Percentiles rank a stretch among this genome's conserved stretches.
Evolutionary conservation across 495 filamentous ascomycete species (phyloP).

Genomic region (Neurospora sp.): DNA sequence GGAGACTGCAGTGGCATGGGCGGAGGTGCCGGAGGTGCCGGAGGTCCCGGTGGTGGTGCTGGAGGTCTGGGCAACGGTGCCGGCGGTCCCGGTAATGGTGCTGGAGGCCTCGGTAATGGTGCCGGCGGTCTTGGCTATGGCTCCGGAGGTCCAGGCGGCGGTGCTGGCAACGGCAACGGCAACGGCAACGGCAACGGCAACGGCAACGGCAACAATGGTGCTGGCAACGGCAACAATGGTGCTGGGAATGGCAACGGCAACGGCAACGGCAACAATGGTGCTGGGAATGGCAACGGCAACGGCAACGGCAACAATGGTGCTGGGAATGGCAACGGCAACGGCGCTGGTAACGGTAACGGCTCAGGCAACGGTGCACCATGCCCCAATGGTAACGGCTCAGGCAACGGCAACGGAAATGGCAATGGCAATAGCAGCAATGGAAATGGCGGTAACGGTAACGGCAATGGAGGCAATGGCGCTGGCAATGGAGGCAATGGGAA

Average conservation of each 20-base stretch:
- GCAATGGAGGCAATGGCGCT: not conserved
- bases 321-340: not conserved
- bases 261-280: not conserved
- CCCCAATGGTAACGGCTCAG: not conserved
- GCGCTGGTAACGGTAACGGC: too few relatives aligned
- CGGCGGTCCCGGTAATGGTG: not conserved
- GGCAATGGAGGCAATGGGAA: not conserved
- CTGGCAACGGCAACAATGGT: slow-evolving; percentile 1
- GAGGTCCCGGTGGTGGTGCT: not conserved
- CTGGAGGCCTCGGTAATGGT: slow-evolving; percentile 1
- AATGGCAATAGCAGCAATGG: not conserved
- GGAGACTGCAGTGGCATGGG: not conserved
- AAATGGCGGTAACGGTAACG: not conserved
- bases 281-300: not conserved
- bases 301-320: not conserved
- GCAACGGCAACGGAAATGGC: not conserved
- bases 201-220: not conserved
- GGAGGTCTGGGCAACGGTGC: not conserved
- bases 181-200: not conserved
- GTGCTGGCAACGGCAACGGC: not conserved
- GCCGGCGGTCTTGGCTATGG: not conserved
- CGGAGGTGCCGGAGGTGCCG: not conserved
- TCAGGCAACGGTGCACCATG: not conserved
- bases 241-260: not conserved
- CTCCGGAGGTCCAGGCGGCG: not conserved